Evolutionary conservation across 768 basidiomycete species (phyloP), one percentile per base, ranked within the genome.

Genomic region (Kwoniella shandongensis): DNA sequence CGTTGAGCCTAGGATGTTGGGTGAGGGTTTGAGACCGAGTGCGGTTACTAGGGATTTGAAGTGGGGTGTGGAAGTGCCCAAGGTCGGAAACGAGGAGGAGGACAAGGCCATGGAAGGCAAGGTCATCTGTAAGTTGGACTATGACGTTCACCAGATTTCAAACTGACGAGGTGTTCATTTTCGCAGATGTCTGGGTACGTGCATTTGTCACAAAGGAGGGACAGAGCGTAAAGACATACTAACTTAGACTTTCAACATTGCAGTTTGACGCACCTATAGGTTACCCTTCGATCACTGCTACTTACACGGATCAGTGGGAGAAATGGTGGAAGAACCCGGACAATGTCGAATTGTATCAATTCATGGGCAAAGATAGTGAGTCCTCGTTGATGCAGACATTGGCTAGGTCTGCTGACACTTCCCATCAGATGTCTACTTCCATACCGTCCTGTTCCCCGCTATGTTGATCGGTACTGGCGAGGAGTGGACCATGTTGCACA

Each of bases 191-290:
- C 59, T 96, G 93, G 91, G 90, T 93, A 71, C 59, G 89, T 81
- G 12, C 1, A 48, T n/a, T 12, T 44, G 12, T 13, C 42, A 44
- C 12, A 12, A n/a, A n/a, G n/a, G n/a, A n/a, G n/a, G n/a, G n/a
- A n/a, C n/a, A n/a, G 7, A 20, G 12, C 42, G 20, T 20, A 4
- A 20, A 13, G 25, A 13, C 12, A 23, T 20, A 44, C 25, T 23
- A 8, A 23, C 22, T n/a, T 13, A 4, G 36, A 65, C 51, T 32
- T 17, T 46, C 38, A 18, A 10, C 18, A 45, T 44, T 46, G 3
- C 55, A 92, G 94, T 97, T 94, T 71, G 94, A 99, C 66, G 94
- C 94, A 0, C 89, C 90, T 7, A 89, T 96, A 54, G 96, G 96
- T 56, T 99, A 99, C 77, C 86, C 89, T 2, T 96, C 93, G 77